Base-by-base conservation (phyloP, 2,329 filamentous ascomycete species). In the Didymella pinodella region DNA sequence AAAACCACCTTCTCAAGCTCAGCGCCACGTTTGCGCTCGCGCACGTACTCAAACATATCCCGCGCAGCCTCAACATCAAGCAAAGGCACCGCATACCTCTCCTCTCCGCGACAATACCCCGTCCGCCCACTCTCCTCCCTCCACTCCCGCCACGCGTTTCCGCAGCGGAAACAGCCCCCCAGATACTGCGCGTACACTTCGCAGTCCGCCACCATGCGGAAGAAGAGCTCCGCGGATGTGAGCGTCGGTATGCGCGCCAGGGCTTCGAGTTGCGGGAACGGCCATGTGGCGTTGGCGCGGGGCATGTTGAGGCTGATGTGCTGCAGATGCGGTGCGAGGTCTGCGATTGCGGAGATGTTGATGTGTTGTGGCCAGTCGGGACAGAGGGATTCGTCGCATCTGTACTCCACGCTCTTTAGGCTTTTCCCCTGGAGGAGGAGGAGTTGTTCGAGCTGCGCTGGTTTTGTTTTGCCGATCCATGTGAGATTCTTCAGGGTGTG, bases 231-330 rank as follows among this genome's bases (percentile, higher is more conserved):
- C 4, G 28, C 25, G 0, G 44, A 22, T 16, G 20, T n/a, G 11
- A 54, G 51, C 2, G 25, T 12, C 2, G 51, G 34, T 12, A 43
- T 29, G 18, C 7, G 20, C 5, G 51, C 34, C 2, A 54, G 7
- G 2, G 25, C 26, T 31, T n/a, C 51, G 5, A 68, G 49, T 2
- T 44, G 50, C 10, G 60, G 50, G 11, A 66, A 25, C 10, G 66
- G 65, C 62, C 57, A 68, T 3, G 61, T 57, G 16, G 56, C 54
- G 38, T 68, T 68, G 31, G 14, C 22, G 40, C 61, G 55, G 2
- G 54, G 47, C 6, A 69, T 10, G 29, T 62, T 62, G 41, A 65
- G 48, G 25, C 55, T 59, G 28, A 68, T 28, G 50, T 66, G 63
- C 28, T 54, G 12, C 2, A 48, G 34, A 3, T 16, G 2, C 4